These are phyloP conservation scores for Tympanopsis confertula DNA, from an alignment of 2,329 filamentous ascomycete species.

Conservation along the genomic window DNA sequence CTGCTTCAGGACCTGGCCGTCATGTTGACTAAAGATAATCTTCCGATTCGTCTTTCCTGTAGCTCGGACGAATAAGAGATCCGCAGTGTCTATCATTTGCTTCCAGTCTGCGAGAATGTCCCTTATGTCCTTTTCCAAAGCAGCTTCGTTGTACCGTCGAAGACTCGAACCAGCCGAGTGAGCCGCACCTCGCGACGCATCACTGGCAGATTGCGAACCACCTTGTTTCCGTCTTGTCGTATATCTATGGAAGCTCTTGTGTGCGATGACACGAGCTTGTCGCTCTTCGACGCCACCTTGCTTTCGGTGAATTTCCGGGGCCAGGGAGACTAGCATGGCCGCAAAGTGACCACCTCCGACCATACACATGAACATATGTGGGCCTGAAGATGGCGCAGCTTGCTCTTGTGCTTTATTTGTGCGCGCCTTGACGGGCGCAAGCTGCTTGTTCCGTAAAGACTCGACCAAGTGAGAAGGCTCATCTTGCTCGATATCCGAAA, in stretches of 20 bases:
- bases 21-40: conserved; percentile 83
- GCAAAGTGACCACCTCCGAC: background rate
- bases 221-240: conserved; percentile 94
- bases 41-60: conserved; percentile 76
- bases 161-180: conserved; percentile 87
- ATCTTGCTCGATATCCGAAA: background rate
- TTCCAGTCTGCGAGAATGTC: conserved; percentile 76
- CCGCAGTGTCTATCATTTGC: conserved; percentile 67
- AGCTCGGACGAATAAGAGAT: conserved; percentile 79
- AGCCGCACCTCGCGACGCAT: conserved; percentile 83
- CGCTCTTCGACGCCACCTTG: background rate
- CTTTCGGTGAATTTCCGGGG: conserved; percentile 1
- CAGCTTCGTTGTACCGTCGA: conserved; percentile 87
- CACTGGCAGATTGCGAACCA: conserved; percentile 86
- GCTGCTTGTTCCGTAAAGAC: background rate
- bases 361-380: conserved; percentile 1
- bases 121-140: conserved; percentile 78
- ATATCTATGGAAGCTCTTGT: conserved; percentile 97
- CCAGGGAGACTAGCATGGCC: background rate
- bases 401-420: background rate
- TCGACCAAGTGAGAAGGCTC: background rate
- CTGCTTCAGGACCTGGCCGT: conserved; percentile 68
- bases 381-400: background rate
- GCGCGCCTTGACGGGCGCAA: background rate
- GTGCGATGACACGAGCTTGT: conserved; percentile 54